A percentile compares a stretch with the other conserved stretches of the same genome.
Evolutionary conservation across 495 filamentous ascomycete species (phyloP).

Genomic region (Penicillium riverlandense): DNA sequence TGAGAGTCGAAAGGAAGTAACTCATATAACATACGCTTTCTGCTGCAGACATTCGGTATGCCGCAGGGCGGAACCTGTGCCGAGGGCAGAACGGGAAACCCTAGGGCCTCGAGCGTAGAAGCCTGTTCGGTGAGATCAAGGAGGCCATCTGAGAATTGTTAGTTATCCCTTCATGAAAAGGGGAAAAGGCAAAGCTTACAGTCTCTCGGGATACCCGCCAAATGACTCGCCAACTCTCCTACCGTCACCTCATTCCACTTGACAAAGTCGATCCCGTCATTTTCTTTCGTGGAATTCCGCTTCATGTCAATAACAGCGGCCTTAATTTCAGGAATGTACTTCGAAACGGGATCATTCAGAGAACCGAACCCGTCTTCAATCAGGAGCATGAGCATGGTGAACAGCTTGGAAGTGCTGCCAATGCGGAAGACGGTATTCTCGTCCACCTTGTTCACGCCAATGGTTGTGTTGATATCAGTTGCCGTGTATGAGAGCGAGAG

Average conservation of each 20-base stretch:
- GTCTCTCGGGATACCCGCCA: slow-evolving; percentile 44
- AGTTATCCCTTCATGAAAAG: background rate
- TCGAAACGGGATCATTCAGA: slow-evolving; percentile 33
- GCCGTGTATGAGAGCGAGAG: slow-evolving; percentile 1
- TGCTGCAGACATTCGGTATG: slow-evolving; percentile 9
- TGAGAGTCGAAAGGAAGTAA: no score
- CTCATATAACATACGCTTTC: slow-evolving; percentile 7
- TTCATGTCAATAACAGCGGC: background rate
- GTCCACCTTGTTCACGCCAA: slow-evolving; percentile 5
- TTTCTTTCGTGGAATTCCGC: background rate
- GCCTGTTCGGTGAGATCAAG: background rate
- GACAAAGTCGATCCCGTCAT: slow-evolving; percentile 30
- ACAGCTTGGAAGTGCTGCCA: slow-evolving; percentile 44
- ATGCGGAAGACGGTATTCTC: slow-evolving; percentile 43
- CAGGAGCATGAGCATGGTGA: slow-evolving; percentile 41
- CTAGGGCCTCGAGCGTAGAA: slow-evolving; percentile 9
- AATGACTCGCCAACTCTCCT: slow-evolving; percentile 44
- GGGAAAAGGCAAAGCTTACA: slow-evolving; percentile 10
- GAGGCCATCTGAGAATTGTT: slow-evolving; percentile 11
- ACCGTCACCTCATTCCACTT: slow-evolving; percentile 50
- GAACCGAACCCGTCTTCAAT: slow-evolving; percentile 32
- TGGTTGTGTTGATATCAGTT: slow-evolving; percentile 1
- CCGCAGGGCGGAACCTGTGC: slow-evolving; percentile 15
- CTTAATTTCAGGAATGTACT: slow-evolving; percentile 49
- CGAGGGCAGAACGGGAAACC: slow-evolving; percentile 26